Base-by-base conservation (phyloP, 768 basidiomycete genomes). In the Calocybe indica region DNA sequence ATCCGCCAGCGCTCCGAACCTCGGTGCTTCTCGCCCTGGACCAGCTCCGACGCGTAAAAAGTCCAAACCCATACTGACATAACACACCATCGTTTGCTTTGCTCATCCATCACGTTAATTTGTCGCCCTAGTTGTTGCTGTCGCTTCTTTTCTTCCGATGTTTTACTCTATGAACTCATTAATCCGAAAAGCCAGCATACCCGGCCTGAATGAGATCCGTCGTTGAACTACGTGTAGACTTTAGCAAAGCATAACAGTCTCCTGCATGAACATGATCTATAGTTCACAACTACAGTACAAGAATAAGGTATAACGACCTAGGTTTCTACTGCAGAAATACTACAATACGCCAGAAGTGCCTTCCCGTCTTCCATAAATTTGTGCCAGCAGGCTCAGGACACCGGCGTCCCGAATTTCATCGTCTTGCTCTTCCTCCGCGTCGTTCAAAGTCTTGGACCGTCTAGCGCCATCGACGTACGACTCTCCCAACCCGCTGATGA, bases 311-410 rank as follows among this genome's bases (percentile, higher is more conserved):
- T 22, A 22, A 22, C 22, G 22, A 22, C 22, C 22, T 4, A 22
- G 22, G 22, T 22, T 22, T 22, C 22, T 22, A 22, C 22, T 22
- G 22, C 22, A 22, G 4, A 22, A 22, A 31, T 12, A 28, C 47
- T 55, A 75, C 47, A 80, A 73, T 13, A 74, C 70, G 39, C 75
- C 69, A 5, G 70, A 66, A 46, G 74, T 73, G 48, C 73, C 75
- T 40, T 80, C 79, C 51, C 69, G 73, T 55, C 76, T 71, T 40
- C 77, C 81, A 64, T 94, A 92, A 43, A 96, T 93, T 70, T 94
- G 85, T 37, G 89, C 85, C 56, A 96, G 61, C 52, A 96, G 59
- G 14, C 88, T 90, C 52, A 95, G 67, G 53, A 96, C 84, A 12
- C 93, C 92, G 0, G 79, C 88, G 64, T 93, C 90, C 57, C 80